Conservation (phyloP, 1,284 basidiomycete species). For the Inonotus obliquus region DNA sequence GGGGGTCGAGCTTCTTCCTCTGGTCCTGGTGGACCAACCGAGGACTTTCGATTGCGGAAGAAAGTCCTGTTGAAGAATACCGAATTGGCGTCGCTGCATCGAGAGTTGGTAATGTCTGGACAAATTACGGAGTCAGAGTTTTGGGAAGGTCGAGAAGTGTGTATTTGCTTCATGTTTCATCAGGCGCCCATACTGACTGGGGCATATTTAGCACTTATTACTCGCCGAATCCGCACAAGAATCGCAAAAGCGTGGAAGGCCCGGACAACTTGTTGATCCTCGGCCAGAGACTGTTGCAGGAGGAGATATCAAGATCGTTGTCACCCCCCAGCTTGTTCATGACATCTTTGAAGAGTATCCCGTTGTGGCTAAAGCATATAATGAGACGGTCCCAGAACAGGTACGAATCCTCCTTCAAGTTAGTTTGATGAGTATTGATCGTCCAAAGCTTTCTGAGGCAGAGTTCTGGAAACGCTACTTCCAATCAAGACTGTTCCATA, state of each 20-base stretch:
- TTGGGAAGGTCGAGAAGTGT: conserved; percentile 90
- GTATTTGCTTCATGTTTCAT: conserved; percentile 21
- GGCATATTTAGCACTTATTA: conserved; percentile 53
- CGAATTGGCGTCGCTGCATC: conserved; percentile 74
- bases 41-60: conserved; percentile 70
- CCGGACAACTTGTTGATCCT: conserved; percentile 86
- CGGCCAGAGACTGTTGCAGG: conserved; percentile 75
- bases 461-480: conserved; percentile 98
- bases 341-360: conserved; percentile 99
- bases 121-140: conserved; percentile 91
- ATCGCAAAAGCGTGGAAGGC: conserved; percentile 75
- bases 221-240: conserved; percentile 67
- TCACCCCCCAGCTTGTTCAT: conserved; percentile 89
- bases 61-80: conserved; percentile 74
- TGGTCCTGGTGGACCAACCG: conserved; percentile 51
- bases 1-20: conserved; percentile 53
- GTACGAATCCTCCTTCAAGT: conserved; percentile 36
- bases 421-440: conserved; percentile 1
- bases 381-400: conserved; percentile 86
- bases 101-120: conserved; percentile 78
- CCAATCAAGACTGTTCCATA: conserved; percentile 90
- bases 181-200: conserved; percentile 7
- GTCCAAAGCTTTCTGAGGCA: conserved; percentile 70
- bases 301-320: conserved; percentile 84
- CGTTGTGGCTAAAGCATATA: conserved; percentile 88